These are phyloP conservation scores for Vanrija sp. DNA, from an alignment of 1,284 basidiomycete species.

Conservation along the genomic window DNA sequence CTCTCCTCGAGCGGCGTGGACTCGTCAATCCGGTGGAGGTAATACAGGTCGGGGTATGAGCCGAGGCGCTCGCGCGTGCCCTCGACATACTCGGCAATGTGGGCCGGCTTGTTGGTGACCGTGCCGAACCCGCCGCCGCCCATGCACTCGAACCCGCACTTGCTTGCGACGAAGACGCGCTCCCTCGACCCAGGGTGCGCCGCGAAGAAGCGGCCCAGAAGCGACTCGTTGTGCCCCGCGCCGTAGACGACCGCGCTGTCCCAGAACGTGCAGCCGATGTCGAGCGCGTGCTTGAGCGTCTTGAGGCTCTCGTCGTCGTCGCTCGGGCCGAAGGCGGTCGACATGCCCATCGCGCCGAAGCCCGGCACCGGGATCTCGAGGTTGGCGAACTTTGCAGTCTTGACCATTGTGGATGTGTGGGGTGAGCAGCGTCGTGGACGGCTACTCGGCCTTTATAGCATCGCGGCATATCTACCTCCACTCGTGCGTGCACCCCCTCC, in stretches of 20 bases:
- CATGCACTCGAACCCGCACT: conserved; percentile 35
- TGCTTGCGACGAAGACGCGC: conserved; percentile 48
- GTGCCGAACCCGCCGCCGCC: conserved; percentile 4
- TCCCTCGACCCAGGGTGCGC: conserved; percentile 30
- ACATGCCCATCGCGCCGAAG: conserved; percentile 32
- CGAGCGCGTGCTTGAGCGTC: conserved; percentile 28
- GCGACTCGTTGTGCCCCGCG: conserved; percentile 44
- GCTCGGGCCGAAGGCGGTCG: conserved; percentile 19
- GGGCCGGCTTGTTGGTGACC: conserved; percentile 30
- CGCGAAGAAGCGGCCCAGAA: conserved; percentile 45
- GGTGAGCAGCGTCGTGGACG: not conserved
- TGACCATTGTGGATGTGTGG: conserved; percentile 7
- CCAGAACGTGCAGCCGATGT: conserved; percentile 43
- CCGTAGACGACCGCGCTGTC: conserved; percentile 39
- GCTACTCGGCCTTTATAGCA: too few relatives aligned
- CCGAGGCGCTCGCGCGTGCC: conserved; percentile 41
- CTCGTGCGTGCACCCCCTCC: too few relatives aligned
- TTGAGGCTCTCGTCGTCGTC: conserved; percentile 21
- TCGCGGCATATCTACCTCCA: too few relatives aligned
- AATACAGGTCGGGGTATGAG: conserved; percentile 48
- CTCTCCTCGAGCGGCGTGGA: conserved; percentile 35
- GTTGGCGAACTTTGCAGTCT: conserved; percentile 27
- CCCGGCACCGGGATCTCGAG: conserved; percentile 29
- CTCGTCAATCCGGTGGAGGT: conserved; percentile 47
- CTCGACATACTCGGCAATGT: conserved; percentile 41